Conservation (phyloP, 371 early-diverging fungal genomes). For the Apophysomyces variabilis region DNA sequence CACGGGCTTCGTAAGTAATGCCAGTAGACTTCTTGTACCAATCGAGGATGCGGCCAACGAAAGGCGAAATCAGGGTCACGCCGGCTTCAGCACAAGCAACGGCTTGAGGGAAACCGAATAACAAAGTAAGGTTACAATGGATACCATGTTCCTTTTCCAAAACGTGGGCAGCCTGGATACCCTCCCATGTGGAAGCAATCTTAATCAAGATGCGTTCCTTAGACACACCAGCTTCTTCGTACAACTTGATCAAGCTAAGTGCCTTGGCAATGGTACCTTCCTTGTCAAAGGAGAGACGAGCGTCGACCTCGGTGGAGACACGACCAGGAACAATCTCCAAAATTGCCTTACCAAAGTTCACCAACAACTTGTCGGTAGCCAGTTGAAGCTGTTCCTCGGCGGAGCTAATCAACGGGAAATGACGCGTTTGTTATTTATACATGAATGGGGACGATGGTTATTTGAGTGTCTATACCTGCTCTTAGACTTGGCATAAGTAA, state of each 20-base stretch:
- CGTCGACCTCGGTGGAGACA: slow-evolving; percentile 98
- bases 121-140: slow-evolving; percentile 98
- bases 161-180: slow-evolving; percentile 95
- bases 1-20: slow-evolving; percentile 66
- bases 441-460: background rate
- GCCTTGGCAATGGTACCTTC: slow-evolving; percentile 95
- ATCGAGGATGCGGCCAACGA: slow-evolving; percentile 98
- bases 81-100: slow-evolving; percentile 98
- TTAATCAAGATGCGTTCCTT: slow-evolving; percentile 96
- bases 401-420: slow-evolving; percentile 41
- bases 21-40: slow-evolving; percentile 95
- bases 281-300: slow-evolving; percentile 93
- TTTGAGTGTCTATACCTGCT: slow-evolving; percentile 48
- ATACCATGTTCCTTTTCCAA: slow-evolving; percentile 90
- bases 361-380: slow-evolving; percentile 94
- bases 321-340: slow-evolving; percentile 97
- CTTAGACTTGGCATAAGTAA: slow-evolving; percentile 84
- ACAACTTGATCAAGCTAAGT: slow-evolving; percentile 85
- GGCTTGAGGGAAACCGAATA: slow-evolving; percentile 93
- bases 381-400: slow-evolving; percentile 75
- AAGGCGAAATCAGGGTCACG: slow-evolving; percentile 97
- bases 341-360: slow-evolving; percentile 97
- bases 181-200: slow-evolving; percentile 98
- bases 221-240: slow-evolving; percentile 83
- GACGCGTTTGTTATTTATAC: slow-evolving; percentile 1